phyloP scores from a whole-genome alignment of 139 green algal genomes.

The Microglena sp. region DNA sequence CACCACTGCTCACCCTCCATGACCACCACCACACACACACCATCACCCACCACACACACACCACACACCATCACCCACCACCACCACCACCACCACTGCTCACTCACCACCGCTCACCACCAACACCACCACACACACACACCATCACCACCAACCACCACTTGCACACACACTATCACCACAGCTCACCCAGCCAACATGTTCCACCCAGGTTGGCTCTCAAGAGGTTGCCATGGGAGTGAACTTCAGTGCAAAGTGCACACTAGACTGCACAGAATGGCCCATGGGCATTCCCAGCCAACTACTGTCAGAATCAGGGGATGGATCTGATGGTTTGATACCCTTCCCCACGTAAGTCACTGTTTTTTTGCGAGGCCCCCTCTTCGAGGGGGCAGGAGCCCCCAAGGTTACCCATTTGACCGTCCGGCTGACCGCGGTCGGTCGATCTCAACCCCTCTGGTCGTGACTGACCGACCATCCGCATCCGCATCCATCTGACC shows the following conservation, averaged over 20 bases:
- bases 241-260: slow-evolving; percentile 62
- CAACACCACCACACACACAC: neutral
- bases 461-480: too few species aligned
- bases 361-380: too few species aligned
- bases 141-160: neutral
- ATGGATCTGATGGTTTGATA: slow-evolving; percentile 15
- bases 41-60: neutral
- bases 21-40: too few species aligned
- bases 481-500: too few species aligned
- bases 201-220: slow-evolving; percentile 54
- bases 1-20: too few species aligned
- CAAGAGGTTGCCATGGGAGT: slow-evolving; percentile 72
- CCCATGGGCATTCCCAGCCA: slow-evolving; percentile 11
- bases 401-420: too few species aligned
- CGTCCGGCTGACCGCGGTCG: too few species aligned
- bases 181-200: neutral
- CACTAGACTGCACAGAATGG: slow-evolving; percentile 61
- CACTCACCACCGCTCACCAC: neutral
- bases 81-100: neutral
- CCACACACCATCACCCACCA: neutral
- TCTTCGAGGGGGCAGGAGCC: too few species aligned
- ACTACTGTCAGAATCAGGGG: neutral
- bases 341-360: too few species aligned
- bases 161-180: neutral
- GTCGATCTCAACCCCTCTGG: too few species aligned